Percentiles rank a stretch among this genome's conserved stretches.
phyloP scores from a whole-genome alignment of 176 grass and related monocot species.

The Urochloa ruziziensis region DNA sequence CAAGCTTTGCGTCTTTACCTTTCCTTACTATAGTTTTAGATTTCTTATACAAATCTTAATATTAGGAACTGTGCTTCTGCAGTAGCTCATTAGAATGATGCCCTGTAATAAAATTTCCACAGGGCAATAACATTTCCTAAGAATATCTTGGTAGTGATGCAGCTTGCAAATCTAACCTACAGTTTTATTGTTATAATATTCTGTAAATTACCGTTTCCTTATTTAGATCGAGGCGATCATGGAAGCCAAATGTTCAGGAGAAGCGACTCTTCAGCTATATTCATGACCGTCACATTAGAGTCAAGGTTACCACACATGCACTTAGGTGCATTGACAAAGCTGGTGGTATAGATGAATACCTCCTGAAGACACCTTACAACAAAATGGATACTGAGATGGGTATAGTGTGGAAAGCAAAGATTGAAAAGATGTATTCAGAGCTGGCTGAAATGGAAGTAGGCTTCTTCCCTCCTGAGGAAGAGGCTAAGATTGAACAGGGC shows the following conservation, averaged over 20 bases:
- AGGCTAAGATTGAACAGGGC: constrained; percentile 61
- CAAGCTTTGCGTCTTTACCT: neutral
- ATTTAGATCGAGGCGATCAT: constrained; percentile 74
- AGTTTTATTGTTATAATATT: neutral
- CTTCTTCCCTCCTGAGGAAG: constrained; percentile 80
- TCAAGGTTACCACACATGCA: constrained; percentile 90
- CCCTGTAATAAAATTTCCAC: neutral
- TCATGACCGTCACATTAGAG: constrained; percentile 75
- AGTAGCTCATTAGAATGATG: neutral
- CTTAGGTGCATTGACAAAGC: constrained; percentile 97
- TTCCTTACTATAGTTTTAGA: neutral
- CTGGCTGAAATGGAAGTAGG: constrained; percentile 63
- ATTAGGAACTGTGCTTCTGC: neutral
- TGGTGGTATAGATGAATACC: constrained; percentile 94
- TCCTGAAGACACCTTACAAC: constrained; percentile 84
- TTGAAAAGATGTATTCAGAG: constrained; percentile 94
- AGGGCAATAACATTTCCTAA: neutral
- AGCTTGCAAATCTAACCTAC: neutral
- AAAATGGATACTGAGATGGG: constrained; percentile 93
- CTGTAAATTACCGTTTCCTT: constrained; percentile 16
- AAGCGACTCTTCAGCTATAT: constrained; percentile 98
- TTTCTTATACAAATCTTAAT: constrained; percentile 11
- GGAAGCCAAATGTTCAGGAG: constrained; percentile 98
- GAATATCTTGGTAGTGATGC: neutral
- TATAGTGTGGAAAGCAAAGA: constrained; percentile 76